Percentiles rank a stretch among this genome's conserved stretches.
These are phyloP conservation scores for Forsythia viridissima DNA, from an alignment of 257 asterid species.

Conservation along the genomic window DNA sequence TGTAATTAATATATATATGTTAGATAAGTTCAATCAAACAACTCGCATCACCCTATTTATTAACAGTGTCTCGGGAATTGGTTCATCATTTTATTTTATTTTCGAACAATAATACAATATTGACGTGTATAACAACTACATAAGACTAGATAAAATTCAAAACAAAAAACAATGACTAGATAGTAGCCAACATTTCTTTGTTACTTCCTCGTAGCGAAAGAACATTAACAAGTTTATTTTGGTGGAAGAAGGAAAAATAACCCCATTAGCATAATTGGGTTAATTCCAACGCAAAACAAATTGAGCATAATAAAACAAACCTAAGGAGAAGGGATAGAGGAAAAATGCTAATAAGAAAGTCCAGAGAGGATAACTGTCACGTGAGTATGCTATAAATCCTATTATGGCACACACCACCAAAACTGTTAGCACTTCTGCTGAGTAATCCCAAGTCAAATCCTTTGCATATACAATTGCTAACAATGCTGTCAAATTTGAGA, in stretches of 20 bases:
- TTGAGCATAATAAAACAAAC: constrained; percentile 43
- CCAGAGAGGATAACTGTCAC: constrained; percentile 54
- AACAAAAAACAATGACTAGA: not conserved
- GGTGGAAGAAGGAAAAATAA: not conserved
- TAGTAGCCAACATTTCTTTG: not conserved
- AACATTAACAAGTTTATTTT: not conserved
- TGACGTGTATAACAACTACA: no score
- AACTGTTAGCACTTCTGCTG: constrained; percentile 60
- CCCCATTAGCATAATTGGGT: not conserved
- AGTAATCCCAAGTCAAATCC: constrained; percentile 59
- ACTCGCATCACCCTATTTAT: not conserved
- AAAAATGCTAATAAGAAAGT: constrained; percentile 54
- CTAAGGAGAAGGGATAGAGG: constrained; percentile 54
- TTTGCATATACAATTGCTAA: constrained; percentile 53
- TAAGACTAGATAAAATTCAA: no score
- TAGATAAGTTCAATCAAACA: no score
- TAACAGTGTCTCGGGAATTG: not conserved
- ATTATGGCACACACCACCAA: constrained; percentile 42
- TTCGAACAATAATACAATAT: not conserved
- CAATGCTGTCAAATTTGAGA: constrained; percentile 50
- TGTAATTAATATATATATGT: no score
- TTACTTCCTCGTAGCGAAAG: no score
- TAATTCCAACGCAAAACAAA: constrained; percentile 39
- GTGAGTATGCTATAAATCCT: constrained; percentile 45
- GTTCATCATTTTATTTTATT: not conserved